These are phyloP conservation scores for Penicillium sp. DNA, from an alignment of 2,329 filamentous ascomycete genomes.

Conservation along the genomic window DNA sequence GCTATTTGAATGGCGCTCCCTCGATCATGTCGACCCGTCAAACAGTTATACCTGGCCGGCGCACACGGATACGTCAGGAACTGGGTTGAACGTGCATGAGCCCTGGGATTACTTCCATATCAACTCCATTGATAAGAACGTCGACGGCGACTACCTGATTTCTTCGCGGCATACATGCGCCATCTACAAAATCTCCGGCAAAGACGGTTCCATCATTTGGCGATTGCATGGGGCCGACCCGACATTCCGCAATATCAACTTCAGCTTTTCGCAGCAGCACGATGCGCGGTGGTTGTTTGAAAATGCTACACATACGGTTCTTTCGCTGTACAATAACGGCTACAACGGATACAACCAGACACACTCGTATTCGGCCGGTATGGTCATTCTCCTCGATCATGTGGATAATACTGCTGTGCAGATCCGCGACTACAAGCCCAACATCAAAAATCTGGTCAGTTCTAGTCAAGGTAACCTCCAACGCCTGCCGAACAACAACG, in stretches of 20 bases:
- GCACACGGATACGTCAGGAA: slow-evolving; percentile 45
- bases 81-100: slow-evolving; percentile 44
- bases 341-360: slow-evolving; percentile 41
- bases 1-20: slow-evolving; percentile 49
- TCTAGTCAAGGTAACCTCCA: slow-evolving; percentile 42
- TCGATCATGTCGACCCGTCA: slow-evolving; percentile 48
- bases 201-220: slow-evolving; percentile 39
- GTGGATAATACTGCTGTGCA: slow-evolving; percentile 33
- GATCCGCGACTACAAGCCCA: slow-evolving; percentile 30
- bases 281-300: slow-evolving; percentile 40
- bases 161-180: slow-evolving; percentile 40
- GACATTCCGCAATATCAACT: slow-evolving; percentile 37
- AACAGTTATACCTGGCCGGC: slow-evolving; percentile 46
- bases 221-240: slow-evolving; percentile 36
- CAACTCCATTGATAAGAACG: slow-evolving; percentile 43
- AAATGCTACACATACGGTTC: slow-evolving; percentile 36
- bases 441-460: slow-evolving; percentile 26
- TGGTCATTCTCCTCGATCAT: slow-evolving; percentile 40
- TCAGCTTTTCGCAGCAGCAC: slow-evolving; percentile 43
- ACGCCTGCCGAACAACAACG: slow-evolving; percentile 35
- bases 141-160: slow-evolving; percentile 40
- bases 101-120: slow-evolving; percentile 47
- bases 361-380: slow-evolving; percentile 36
- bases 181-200: slow-evolving; percentile 41
- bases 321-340: slow-evolving; percentile 43